A percentile compares a stretch with the other conserved stretches of the same genome.
Evolutionary conservation across 1,284 basidiomycete species (phyloP).

Genomic region (Ustilago bromivora): DNA sequence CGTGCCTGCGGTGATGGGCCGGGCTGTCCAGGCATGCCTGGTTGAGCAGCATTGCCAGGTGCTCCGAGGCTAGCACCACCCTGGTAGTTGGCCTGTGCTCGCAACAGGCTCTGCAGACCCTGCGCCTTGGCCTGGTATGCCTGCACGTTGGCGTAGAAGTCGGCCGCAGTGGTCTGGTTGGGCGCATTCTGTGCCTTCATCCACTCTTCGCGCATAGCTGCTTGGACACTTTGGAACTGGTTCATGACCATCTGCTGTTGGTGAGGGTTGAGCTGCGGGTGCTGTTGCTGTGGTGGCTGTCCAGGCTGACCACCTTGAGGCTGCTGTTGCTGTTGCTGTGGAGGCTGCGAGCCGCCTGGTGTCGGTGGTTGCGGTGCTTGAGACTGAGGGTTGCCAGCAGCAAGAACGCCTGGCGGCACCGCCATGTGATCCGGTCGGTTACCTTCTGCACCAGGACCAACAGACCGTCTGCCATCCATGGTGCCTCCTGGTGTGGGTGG

Average conservation of each 20-base stretch:
- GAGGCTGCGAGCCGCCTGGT: constrained; percentile 24
- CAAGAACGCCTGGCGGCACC: constrained; percentile 27
- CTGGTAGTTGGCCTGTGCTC: constrained; percentile 52
- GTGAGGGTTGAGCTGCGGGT: constrained; percentile 58
- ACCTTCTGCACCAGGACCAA: constrained; percentile 38
- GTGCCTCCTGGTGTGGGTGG: constrained; percentile 41
- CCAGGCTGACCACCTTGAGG: constrained; percentile 25
- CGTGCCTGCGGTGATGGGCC: constrained; percentile 37
- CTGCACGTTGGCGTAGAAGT: constrained; percentile 61
- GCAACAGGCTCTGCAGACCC: constrained; percentile 56
- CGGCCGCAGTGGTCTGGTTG: constrained; percentile 56
- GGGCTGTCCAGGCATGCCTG: constrained; percentile 42
- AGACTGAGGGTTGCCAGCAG: constrained; percentile 25
- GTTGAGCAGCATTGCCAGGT: constrained; percentile 28
- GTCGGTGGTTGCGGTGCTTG: constrained; percentile 36
- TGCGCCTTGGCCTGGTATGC: constrained; percentile 60
- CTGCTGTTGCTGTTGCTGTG: constrained; percentile 30
- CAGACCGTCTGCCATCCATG: constrained; percentile 47
- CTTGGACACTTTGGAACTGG: constrained; percentile 61
- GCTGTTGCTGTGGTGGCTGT: constrained; percentile 43
- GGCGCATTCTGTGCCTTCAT: constrained; percentile 64
- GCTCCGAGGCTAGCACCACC: constrained; percentile 26
- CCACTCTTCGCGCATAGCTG: constrained; percentile 60
- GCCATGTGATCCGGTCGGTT: constrained; percentile 43
- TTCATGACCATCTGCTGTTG: constrained; percentile 63